These are phyloP conservation scores for Botrytis porri DNA, from an alignment of 2,329 filamentous ascomycete genomes.

Conservation along the genomic window DNA sequence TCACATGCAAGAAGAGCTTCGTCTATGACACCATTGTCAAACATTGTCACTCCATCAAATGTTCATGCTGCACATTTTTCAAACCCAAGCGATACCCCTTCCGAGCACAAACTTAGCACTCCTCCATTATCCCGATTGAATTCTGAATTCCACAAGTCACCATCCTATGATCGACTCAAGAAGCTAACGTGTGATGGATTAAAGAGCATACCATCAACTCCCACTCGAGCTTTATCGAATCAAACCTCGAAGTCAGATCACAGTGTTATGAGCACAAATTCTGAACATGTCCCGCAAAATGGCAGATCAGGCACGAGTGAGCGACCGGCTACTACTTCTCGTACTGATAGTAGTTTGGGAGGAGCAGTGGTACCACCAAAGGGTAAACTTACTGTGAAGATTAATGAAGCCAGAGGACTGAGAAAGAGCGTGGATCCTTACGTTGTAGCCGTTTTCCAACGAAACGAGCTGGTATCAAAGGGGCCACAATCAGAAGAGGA, in stretches of 20 bases:
- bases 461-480: constrained; percentile 91
- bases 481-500: constrained; percentile 66
- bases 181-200: constrained; percentile 83
- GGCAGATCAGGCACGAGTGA: constrained; percentile 39
- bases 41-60: constrained; percentile 59
- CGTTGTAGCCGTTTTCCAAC: constrained; percentile 93
- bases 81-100: constrained; percentile 57
- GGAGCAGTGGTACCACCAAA: constrained; percentile 69
- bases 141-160: constrained; percentile 51
- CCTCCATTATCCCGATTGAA: constrained; percentile 49
- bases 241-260: constrained; percentile 51
- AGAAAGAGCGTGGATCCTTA: constrained; percentile 85
- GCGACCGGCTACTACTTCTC: constrained; percentile 29
- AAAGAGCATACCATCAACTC: constrained; percentile 92
- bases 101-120: constrained; percentile 48
- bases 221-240: constrained; percentile 73
- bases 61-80: constrained; percentile 68
- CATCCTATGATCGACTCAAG: constrained; percentile 67
- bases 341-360: constrained; percentile 41
- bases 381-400: constrained; percentile 86
- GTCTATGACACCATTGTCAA: constrained; percentile 58
- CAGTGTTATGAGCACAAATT: constrained; percentile 39
- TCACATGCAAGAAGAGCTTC: constrained; percentile 46
- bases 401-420: constrained; percentile 79
- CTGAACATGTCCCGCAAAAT: constrained; percentile 43